Evolutionary conservation across 78 protist genomes (phyloP).

Genomic region (Dictyostelium capitatum): DNA sequence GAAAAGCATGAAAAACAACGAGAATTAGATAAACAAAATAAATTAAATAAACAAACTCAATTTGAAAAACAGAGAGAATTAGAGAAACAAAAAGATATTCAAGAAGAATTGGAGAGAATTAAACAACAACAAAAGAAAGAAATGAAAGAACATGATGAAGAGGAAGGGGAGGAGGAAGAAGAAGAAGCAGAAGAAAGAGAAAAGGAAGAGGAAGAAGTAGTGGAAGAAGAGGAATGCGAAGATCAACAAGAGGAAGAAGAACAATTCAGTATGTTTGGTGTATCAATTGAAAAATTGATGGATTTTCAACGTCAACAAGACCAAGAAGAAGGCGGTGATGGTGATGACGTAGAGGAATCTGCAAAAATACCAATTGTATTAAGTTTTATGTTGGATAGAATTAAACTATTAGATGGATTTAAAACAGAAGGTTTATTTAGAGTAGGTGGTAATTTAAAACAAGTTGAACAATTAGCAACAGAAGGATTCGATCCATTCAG

Average conservation of each 20-base stretch:
- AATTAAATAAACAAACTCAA: neutral
- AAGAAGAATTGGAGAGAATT: neutral
- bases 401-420: constrained; percentile 39
- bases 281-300: constrained; percentile 29
- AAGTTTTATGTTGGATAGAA: constrained; percentile 30
- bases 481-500: constrained; percentile 72
- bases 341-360: constrained; percentile 19
- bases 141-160: neutral
- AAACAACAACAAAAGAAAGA: neutral
- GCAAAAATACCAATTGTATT: constrained; percentile 50
- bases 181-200: neutral
- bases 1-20: neutral
- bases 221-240: neutral
- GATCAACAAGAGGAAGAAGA: constrained; percentile 37
- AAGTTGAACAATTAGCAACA: constrained; percentile 40
- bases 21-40: neutral
- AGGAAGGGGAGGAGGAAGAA: neutral
- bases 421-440: constrained; percentile 71
- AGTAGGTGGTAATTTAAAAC: constrained; percentile 44
- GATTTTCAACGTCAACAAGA: constrained; percentile 52
- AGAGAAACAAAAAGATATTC: neutral
- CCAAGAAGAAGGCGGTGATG: constrained; percentile 9
- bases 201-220: neutral
- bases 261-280: constrained; percentile 78
- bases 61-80: neutral